Conservation (phyloP, 1,139 yeast species). For the Geotrichum restrictum region DNA sequence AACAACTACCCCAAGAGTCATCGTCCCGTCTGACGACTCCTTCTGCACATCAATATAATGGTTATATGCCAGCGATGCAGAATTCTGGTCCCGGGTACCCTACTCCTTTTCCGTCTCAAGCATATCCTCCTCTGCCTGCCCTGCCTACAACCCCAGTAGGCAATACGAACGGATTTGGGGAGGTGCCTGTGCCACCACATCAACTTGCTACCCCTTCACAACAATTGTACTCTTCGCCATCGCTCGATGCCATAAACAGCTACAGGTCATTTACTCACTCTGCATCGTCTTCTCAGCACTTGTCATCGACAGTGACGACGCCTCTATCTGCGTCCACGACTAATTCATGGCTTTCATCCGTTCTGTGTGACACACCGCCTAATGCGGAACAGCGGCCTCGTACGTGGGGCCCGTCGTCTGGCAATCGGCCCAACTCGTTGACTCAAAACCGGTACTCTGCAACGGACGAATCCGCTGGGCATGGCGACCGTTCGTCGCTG, state of each 20-base stretch:
- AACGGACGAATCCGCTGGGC: conserved; percentile 28
- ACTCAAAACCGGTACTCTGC: conserved; percentile 25
- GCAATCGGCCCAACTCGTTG: conserved; percentile 10
- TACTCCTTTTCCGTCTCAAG: conserved; percentile 16
- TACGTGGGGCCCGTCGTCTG: conserved; percentile 35
- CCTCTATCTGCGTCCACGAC: conserved; percentile 30
- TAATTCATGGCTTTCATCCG: conserved; percentile 34
- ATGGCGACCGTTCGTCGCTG: conserved; percentile 29
- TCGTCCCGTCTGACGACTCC: conserved; percentile 1
- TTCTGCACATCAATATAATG: neutral
- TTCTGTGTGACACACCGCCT: conserved; percentile 26
- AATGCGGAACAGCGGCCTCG: conserved; percentile 33
- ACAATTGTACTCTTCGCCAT: conserved; percentile 16
- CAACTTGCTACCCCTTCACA: conserved; percentile 2
- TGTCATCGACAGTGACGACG: conserved; percentile 23
- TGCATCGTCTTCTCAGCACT: conserved; percentile 28
- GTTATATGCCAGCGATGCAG: neutral
- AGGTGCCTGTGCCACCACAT: conserved; percentile 4
- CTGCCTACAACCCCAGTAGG: conserved; percentile 26
- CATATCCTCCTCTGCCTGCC: conserved; percentile 23
- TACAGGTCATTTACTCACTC: conserved; percentile 19
- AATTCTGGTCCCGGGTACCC: neutral
- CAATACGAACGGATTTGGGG: conserved; percentile 13
- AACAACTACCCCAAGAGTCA: conserved; percentile 10
- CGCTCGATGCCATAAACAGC: conserved; percentile 12